Conservation (phyloP, 768 basidiomycete genomes). For the Infundibulicybe gibba region DNA sequence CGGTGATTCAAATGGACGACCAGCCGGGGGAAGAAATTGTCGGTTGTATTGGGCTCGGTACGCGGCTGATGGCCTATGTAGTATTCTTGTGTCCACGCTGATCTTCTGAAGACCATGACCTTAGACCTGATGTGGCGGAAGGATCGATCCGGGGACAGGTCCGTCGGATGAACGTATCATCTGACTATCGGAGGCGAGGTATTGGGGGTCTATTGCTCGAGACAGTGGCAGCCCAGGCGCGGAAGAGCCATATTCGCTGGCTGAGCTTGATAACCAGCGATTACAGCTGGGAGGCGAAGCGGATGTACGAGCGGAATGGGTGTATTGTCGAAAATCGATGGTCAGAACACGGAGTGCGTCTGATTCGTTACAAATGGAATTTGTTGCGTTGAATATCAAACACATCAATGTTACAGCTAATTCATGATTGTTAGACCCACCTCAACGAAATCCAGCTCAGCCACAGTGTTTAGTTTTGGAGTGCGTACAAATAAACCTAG, state of each 20-base stretch:
- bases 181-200: not conserved
- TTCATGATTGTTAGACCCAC: conserved; percentile 32
- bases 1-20: not conserved
- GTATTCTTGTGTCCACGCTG: not conserved
- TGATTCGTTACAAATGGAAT: too few species aligned
- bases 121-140: not conserved
- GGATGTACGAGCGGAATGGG: too few species aligned
- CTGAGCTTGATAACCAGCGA: too few species aligned
- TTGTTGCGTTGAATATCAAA: too few species aligned
- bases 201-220: not conserved
- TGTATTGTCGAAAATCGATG: too few species aligned
- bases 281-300: too few species aligned
- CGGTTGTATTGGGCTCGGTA: not conserved
- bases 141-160: not conserved
- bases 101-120: not conserved
- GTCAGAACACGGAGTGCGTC: too few species aligned
- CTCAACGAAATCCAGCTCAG: too few species aligned
- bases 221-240: not conserved
- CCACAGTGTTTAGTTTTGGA: too few species aligned
- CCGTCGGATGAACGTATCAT: not conserved
- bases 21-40: not conserved
- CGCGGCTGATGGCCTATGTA: not conserved
- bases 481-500: too few species aligned
- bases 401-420: too few species aligned
- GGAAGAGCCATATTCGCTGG: too few species aligned